Conservation (phyloP, 139 green algal genomes). For the Picochlorum sp. region DNA sequence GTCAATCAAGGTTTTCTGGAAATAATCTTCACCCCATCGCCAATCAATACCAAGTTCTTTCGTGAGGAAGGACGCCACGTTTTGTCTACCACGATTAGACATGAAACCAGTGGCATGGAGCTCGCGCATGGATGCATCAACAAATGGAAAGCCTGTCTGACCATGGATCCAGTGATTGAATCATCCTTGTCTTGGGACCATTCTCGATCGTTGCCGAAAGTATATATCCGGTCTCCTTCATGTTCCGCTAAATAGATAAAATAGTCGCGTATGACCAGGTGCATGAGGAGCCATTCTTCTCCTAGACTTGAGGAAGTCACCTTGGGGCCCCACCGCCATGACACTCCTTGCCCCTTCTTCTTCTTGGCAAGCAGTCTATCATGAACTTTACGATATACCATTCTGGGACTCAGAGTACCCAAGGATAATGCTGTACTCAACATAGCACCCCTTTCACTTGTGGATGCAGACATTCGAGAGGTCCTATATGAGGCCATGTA, state of each 20-base stretch:
- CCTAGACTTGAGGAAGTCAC: conserved; percentile 4
- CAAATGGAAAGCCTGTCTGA: conserved; percentile 65
- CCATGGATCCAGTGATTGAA: conserved; percentile 45
- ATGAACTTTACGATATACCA: conserved; percentile 31
- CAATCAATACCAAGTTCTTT: conserved; percentile 68
- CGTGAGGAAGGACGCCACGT: conserved; percentile 40
- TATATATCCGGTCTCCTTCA: no score
- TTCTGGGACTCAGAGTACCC: conserved; percentile 60
- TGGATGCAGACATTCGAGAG: conserved; percentile 1
- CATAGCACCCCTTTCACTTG: conserved; percentile 60
- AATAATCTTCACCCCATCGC: conserved; percentile 61
- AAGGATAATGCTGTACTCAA: conserved; percentile 53
- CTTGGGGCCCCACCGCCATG: neutral
- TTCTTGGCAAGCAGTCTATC: neutral
- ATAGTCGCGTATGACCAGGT: conserved; percentile 53
- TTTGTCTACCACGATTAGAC: conserved; percentile 71
- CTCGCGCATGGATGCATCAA: conserved; percentile 84
- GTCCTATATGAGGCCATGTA: neutral
- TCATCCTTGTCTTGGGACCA: conserved; percentile 23
- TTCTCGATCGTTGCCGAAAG: neutral
- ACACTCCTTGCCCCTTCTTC: neutral
- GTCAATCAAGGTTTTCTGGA: conserved; percentile 65
- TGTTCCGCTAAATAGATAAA: conserved; percentile 30
- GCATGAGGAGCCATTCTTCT: conserved; percentile 40
- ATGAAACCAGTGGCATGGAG: conserved; percentile 67